These are phyloP conservation scores for Wickerhamomyces bisporus DNA, from an alignment of 805 yeast genomes.

Conservation along the genomic window DNA sequence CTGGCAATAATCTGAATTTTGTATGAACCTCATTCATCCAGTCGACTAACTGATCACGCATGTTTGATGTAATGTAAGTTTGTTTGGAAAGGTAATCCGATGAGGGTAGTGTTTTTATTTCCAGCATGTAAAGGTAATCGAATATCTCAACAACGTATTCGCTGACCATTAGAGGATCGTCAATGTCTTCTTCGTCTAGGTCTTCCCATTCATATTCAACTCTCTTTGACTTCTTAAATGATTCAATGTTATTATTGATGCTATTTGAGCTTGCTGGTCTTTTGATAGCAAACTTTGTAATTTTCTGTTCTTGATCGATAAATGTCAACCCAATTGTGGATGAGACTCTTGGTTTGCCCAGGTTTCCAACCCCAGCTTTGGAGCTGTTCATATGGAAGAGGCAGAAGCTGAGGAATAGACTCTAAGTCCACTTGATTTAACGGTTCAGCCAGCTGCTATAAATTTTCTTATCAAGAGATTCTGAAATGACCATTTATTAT, in stretches of 20 bases:
- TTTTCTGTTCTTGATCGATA: conserved; percentile 20
- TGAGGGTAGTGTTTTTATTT: conserved; percentile 62
- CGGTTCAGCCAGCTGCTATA: too few species aligned
- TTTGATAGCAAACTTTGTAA: conserved; percentile 54
- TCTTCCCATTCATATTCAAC: conserved; percentile 57
- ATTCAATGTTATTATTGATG: conserved; percentile 4
- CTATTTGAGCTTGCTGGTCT: conserved; percentile 22
- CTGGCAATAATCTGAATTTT: conserved; percentile 80
- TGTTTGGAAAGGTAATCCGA: conserved; percentile 34
- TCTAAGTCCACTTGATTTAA: too few species aligned
- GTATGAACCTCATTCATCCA: conserved; percentile 91
- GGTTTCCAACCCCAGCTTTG: conserved; percentile 10
- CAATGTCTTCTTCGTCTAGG: conserved; percentile 70
- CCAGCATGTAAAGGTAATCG: conserved; percentile 68
- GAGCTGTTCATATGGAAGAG: too few species aligned
- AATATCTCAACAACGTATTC: conserved; percentile 90
- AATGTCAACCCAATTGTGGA: conserved; percentile 4
- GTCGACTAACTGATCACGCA: conserved; percentile 85
- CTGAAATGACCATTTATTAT: too few species aligned
- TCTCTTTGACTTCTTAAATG: conserved; percentile 18
- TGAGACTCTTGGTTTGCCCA: neutral
- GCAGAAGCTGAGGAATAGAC: too few species aligned
- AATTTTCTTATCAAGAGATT: too few species aligned
- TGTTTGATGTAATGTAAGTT: conserved; percentile 39
- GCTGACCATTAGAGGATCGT: conserved; percentile 86